Conservation (phyloP, 805 yeast genomes). For the Wickerhamomyces bovis region DNA sequence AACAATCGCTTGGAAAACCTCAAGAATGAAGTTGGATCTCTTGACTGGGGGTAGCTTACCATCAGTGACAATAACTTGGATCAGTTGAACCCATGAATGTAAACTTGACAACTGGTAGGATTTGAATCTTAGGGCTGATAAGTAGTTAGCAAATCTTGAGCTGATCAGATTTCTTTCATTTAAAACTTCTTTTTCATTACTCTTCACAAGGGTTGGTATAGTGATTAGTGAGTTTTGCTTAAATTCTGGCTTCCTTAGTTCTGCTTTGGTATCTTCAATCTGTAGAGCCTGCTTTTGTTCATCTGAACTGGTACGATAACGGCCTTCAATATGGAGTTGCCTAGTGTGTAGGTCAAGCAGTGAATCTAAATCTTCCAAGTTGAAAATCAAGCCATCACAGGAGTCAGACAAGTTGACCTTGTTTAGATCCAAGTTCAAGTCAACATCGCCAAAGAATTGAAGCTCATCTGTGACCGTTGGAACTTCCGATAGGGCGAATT, state of each 20-base stretch:
- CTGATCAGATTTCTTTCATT: slow-evolving; percentile 23
- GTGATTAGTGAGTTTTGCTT: slow-evolving; percentile 9
- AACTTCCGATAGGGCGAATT: slow-evolving; percentile 45
- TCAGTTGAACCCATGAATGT: slow-evolving; percentile 78
- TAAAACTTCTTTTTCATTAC: slow-evolving; percentile 19
- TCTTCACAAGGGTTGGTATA: slow-evolving; percentile 15
- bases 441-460: slow-evolving; percentile 29
- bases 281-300: slow-evolving; percentile 14
- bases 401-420: slow-evolving; percentile 29
- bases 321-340: slow-evolving; percentile 16
- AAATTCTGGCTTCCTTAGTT: slow-evolving; percentile 13
- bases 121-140: slow-evolving; percentile 42
- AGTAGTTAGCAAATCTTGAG: slow-evolving; percentile 36
- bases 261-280: slow-evolving; percentile 11
- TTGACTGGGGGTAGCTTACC: slow-evolving; percentile 39
- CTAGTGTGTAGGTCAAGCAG: slow-evolving; percentile 26
- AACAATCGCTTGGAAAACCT: slow-evolving; percentile 65
- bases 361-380: slow-evolving; percentile 35
- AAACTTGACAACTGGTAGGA: slow-evolving; percentile 53
- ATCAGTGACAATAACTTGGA: slow-evolving; percentile 67
- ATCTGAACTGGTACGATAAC: slow-evolving; percentile 15
- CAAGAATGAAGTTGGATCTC: slow-evolving; percentile 63
- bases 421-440: slow-evolving; percentile 36
- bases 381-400: slow-evolving; percentile 31
- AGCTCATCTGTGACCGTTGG: slow-evolving; percentile 20